Evolutionary conservation across 2,329 filamentous ascomycete genomes (phyloP), one percentile per base, ranked within the genome.

Genomic region (Aspergillus niger): DNA sequence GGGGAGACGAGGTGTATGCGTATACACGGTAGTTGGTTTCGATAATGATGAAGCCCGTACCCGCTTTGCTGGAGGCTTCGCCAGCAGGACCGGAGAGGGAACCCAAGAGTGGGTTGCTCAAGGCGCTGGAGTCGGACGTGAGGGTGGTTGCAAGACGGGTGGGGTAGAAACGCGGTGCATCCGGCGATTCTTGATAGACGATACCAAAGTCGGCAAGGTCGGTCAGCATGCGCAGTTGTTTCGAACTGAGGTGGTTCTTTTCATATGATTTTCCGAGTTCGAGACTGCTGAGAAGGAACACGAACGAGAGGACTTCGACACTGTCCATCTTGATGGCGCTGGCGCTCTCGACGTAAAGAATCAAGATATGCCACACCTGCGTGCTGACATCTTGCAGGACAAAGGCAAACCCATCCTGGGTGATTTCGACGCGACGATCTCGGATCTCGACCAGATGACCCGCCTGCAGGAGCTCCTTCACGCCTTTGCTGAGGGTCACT

Each of bases 1-100:
- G 86, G 0, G 93, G 91, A 0, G 92, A 97, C 36, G 90, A 89
- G 6, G 96, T 98, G 80, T 99, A 99, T 32, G 95, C 95, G 80
- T 99, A 99, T 67, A 99, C 81, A 26, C 95, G 91, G 80, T 97
- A 98, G 79, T 99, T 99, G 8, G 95, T 99, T 80, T 99, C 95
- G 67, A 99, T 86, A 70, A 99, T 93, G 72, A 99, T 92, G 80
- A 92, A 95, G 64, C 93, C 93, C 5, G 76, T 74, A 10, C 74
- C 72, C 6, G 74, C 63, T 49, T 73, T 71, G 24, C 65, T 67
- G 54, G 72, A 72, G 53, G 65, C 77, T 8, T 67, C 59, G 49
- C 69, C 69, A 22, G 66, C 63, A 39, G 76, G 73, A 1, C 75
- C 72, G 10, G 72, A 69, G 1, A 87, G 83, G 7, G 89, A 89